These are phyloP conservation scores for Bondarzewia mesenterica DNA, from an alignment of 1,284 basidiomycete species.

Conservation along the genomic window DNA sequence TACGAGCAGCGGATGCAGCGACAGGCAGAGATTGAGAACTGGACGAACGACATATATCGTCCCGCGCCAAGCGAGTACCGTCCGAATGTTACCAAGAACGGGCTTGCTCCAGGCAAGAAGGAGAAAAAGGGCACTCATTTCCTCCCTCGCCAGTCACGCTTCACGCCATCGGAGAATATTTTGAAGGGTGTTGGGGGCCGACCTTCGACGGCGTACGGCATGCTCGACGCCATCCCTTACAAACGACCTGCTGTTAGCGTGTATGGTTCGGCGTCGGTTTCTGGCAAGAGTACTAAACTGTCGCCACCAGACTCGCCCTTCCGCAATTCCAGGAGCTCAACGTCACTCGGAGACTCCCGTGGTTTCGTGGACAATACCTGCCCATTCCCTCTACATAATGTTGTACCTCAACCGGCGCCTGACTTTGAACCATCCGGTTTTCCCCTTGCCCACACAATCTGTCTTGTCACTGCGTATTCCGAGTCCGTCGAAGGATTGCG, in stretches of 20 bases:
- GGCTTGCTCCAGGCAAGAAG: constrained; percentile 39
- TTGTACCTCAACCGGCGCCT: constrained; percentile 86
- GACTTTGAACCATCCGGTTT: constrained; percentile 96
- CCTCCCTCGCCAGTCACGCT: constrained; percentile 79
- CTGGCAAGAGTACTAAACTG: constrained; percentile 24
- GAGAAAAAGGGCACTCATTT: constrained; percentile 52
- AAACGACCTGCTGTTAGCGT: constrained; percentile 43
- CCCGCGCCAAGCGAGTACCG: constrained; percentile 89
- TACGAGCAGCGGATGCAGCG: constrained; percentile 93
- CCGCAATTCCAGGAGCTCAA: constrained; percentile 75
- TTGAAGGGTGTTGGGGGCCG: constrained; percentile 56
- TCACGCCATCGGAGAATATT: constrained; percentile 73
- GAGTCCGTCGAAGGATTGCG: constrained; percentile 95
- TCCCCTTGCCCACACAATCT: constrained; percentile 90
- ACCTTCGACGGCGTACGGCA: constrained; percentile 71
- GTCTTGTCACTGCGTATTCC: constrained; percentile 97
- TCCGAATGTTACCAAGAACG: constrained; percentile 78
- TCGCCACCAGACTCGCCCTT: constrained; percentile 76
- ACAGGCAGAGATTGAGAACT: constrained; percentile 88
- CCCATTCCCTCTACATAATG: constrained; percentile 87
- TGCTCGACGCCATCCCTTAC: constrained; percentile 54
- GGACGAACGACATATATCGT: constrained; percentile 94
- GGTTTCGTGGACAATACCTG: constrained; percentile 63
- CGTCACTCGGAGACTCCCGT: constrained; percentile 54
- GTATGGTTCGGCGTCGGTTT: constrained; percentile 43